Percentiles rank a stretch among this genome's conserved stretches.
These are phyloP conservation scores for Fagopyrum esculentum DNA, from an alignment of 148 eudicot genomes.

Conservation along the genomic window DNA sequence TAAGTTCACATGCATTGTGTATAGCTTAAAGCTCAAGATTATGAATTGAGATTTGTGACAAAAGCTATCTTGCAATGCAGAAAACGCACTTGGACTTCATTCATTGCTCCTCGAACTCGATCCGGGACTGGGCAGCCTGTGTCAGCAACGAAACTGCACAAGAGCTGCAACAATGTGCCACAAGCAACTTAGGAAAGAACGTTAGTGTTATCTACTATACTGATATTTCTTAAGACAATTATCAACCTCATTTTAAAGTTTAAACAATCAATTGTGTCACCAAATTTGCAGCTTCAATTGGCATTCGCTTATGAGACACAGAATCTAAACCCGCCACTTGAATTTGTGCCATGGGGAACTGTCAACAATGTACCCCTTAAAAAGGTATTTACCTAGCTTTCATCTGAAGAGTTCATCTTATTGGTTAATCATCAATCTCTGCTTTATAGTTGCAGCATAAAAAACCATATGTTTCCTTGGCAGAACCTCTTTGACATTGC, in stretches of 20 bases:
- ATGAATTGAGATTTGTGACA: neutral
- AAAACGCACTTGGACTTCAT: neutral
- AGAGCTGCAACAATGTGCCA: neutral
- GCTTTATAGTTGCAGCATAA: neutral
- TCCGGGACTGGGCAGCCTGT: neutral
- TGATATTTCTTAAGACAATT: no score
- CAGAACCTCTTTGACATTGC: neutral
- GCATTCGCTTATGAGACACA: neutral
- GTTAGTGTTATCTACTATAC: neutral
- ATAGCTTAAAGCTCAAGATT: neutral
- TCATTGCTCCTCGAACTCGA: neutral
- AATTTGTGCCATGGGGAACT: neutral
- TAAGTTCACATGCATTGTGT: neutral
- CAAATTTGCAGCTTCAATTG: neutral
- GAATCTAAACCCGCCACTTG: constrained; percentile 3
- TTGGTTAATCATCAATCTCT: neutral
- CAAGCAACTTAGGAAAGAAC: neutral
- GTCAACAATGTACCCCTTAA: neutral
- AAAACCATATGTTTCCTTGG: neutral
- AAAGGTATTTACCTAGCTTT: neutral
- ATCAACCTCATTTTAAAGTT: neutral
- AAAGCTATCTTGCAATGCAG: neutral
- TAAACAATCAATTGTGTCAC: neutral
- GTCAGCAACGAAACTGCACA: neutral
- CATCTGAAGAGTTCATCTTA: neutral